Conservation (phyloP, 345 rosid genomes). For the Noccaea bulbosa region DNA sequence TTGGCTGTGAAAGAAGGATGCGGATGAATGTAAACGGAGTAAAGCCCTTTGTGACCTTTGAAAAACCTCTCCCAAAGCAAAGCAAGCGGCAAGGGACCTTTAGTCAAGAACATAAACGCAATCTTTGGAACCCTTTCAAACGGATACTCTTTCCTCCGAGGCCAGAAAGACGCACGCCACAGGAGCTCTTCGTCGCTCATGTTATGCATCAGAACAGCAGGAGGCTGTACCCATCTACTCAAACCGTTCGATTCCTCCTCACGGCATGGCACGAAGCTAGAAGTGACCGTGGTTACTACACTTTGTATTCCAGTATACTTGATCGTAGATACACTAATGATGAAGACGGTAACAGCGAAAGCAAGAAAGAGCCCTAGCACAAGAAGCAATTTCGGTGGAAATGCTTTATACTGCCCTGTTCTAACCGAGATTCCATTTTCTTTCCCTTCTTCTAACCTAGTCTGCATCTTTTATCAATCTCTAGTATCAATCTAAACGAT, state of each 20-base stretch:
- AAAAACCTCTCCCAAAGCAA: conserved; percentile 94
- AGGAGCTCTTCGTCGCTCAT: conserved; percentile 81
- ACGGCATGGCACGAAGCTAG: conserved; percentile 56
- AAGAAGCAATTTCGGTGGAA: conserved; percentile 59
- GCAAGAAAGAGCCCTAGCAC: conserved; percentile 58
- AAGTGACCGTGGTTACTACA: conserved; percentile 51
- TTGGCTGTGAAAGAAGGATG: conserved; percentile 67
- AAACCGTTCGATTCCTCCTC: conserved; percentile 47
- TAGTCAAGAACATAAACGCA: conserved; percentile 96
- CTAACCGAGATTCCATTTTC: conserved; percentile 49
- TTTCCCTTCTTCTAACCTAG: conserved; percentile 74
- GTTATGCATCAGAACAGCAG: conserved; percentile 59
- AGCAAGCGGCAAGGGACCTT: conserved; percentile 89
- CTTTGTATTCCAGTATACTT: conserved; percentile 61
- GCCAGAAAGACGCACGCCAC: conserved; percentile 87
- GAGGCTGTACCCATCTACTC: conserved; percentile 67
- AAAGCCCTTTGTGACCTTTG: conserved; percentile 71
- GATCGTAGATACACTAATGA: conserved; percentile 70
- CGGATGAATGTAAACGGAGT: conserved; percentile 83
- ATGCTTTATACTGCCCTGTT: conserved; percentile 53
- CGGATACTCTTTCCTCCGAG: conserved; percentile 66
- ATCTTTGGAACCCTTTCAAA: conserved; percentile 78
- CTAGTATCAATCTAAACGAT: conserved; percentile 18
- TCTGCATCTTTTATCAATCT: conserved; percentile 53
- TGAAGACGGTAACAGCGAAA: conserved; percentile 59